Evolutionary conservation across 1,284 basidiomycete species (phyloP), one percentile per base, ranked within the genome.

Genomic region (Apiotrichum akiyoshidainum): DNA sequence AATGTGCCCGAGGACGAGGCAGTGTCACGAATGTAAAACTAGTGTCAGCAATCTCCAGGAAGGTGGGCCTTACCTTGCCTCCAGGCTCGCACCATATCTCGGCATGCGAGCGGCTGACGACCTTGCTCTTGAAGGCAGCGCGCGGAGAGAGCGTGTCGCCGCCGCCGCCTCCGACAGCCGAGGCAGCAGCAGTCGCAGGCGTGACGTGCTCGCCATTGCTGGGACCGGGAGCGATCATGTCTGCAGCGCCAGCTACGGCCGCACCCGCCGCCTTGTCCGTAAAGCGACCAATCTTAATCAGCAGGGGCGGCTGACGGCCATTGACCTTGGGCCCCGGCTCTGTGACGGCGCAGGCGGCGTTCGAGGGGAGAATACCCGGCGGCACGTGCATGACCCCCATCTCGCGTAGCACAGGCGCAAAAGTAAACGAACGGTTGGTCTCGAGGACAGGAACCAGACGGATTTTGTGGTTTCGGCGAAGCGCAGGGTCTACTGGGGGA

Each of bases 361-460:
- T 65, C 5, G 67, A 53, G 4, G 74, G 72, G 13, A 65, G 47
- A 13, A 63, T 57, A 63, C 87, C 85, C 45, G 79, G 80, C 63
- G 68, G 68, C 17, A 73, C 71, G 39, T 93, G 53, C 61, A 75
- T 72, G 26, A 72, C 70, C 13, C 65, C 62, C 40, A 75, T 50
- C 56, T 96, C 92, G 33, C 94, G 86, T 51, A 85, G 83, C 80
- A 97, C 92, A 54, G 94, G 89, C 52, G 97, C 93, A 79, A 98
- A 98, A 58, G 90, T 86, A 16, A 98, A 85, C 0, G 91, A 90
- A 52, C 92, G 86, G 17, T 89, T 86, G 14, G 87, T 87, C 73
- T 98, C 93, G 69, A 98, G 87, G 73, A 96, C 90, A 5, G 94
- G 95, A 2, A 97, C 94, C 56, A 98, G 87, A 13, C 94, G 88